phyloP scores from a whole-genome alignment of 768 basidiomycete genomes.

The Suillus paluster region DNA sequence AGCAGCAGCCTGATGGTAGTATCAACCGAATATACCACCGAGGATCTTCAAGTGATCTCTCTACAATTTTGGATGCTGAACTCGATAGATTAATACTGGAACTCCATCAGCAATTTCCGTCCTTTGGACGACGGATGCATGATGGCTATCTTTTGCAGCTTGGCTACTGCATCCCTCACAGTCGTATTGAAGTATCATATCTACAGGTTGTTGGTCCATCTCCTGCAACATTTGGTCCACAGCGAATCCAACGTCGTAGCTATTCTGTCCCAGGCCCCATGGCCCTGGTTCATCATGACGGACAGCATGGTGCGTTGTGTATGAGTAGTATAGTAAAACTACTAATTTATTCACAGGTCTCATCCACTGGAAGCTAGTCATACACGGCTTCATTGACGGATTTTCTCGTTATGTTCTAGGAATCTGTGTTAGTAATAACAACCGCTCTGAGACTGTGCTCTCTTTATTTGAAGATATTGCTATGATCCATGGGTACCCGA shows the following conservation, averaged over 20 bases:
- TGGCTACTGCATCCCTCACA: background rate
- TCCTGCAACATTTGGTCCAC: background rate
- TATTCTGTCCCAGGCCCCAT: background rate
- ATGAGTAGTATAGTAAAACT: background rate
- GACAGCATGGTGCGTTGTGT: slow-evolving; percentile 1
- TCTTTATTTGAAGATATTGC: slow-evolving; percentile 15
- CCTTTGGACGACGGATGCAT: background rate
- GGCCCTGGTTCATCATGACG: background rate
- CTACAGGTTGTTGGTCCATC: background rate
- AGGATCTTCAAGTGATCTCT: background rate
- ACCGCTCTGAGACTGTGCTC: slow-evolving; percentile 26
- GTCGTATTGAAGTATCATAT: background rate
- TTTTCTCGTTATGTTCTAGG: slow-evolving; percentile 32
- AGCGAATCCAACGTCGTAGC: background rate
- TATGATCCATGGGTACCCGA: slow-evolving; percentile 33
- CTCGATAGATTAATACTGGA: background rate
- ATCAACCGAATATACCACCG: background rate
- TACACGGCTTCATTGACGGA: slow-evolving; percentile 34
- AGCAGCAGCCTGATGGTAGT: background rate
- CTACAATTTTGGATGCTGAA: background rate
- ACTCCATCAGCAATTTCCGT: background rate
- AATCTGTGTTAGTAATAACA: slow-evolving; percentile 42
- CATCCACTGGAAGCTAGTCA: slow-evolving; percentile 30
- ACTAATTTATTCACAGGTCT: slow-evolving; percentile 28
- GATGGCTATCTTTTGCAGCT: background rate